phyloP scores from a whole-genome alignment of 1,139 yeast genomes.

The Lodderomyces margitis region DNA sequence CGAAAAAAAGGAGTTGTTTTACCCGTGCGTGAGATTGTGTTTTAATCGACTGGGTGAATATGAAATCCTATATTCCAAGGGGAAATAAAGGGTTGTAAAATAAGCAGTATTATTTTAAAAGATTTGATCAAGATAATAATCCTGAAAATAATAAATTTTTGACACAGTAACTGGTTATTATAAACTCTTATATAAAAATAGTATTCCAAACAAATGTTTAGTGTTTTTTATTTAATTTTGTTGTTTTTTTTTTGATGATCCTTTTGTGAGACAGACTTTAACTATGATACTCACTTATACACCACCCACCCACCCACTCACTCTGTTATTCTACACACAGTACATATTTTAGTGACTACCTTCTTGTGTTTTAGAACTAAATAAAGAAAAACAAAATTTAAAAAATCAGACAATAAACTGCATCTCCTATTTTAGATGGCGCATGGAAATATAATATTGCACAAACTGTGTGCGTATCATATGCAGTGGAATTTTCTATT shows the following conservation, averaged over 20 bases:
- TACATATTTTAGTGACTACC: too few species aligned
- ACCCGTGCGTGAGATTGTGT: too few species aligned
- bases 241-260: not conserved
- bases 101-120: not conserved
- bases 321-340: too few species aligned
- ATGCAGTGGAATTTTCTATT: slow-evolving; percentile 2
- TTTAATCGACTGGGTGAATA: too few species aligned
- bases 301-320: too few species aligned
- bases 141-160: not conserved
- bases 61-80: not conserved
- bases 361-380: too few species aligned
- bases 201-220: too few species aligned
- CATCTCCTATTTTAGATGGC: not conserved
- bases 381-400: not conserved
- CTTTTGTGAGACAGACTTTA: slow-evolving; percentile 1
- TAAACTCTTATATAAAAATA: not conserved
- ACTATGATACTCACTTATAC: too few species aligned
- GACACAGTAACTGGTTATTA: not conserved
- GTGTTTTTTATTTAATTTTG: not conserved
- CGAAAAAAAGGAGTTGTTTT: too few species aligned
- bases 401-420: slow-evolving; percentile 2
- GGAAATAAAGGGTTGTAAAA: not conserved
- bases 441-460: not conserved
- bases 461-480: not conserved
- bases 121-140: not conserved